Base-by-base conservation (phyloP, 148 eudicot species). In the Drosera capensis region DNA sequence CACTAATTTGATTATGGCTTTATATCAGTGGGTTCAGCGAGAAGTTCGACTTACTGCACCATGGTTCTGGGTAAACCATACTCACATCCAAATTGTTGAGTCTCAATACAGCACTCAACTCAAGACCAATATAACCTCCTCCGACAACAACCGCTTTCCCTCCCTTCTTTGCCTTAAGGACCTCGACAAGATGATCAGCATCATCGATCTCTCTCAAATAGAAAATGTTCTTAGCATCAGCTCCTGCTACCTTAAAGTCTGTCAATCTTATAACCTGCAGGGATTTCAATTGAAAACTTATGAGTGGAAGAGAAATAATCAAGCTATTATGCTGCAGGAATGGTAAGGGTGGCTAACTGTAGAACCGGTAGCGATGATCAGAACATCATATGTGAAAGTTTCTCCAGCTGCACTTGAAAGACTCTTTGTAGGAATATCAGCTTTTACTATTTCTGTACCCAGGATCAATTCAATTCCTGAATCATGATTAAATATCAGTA, bases 11-110 rank as follows among this genome's bases (percentile, higher is more conserved):
- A n/a, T n/a, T n/a, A n/a, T n/a, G n/a, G n/a, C n/a, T n/a, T n/a
- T n/a, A n/a, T n/a, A n/a, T n/a, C n/a, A n/a, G n/a, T n/a, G n/a
- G n/a, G n/a, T n/a, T n/a, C n/a, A n/a, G n/a, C 11, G 38, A 34
- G 38, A 34, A 9, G 3, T 11, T 11, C 18, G 18, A 81, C 99
- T 78, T 85, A 92, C 99, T 92, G 88, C 99, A 92, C 95, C 95
- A 85, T 20, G 99, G 99, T 68, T 92, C 99, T 21, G 99, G 99
- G 69, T 81, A 92, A 45, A 92, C 99, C 99, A 92, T 92, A 19
- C 43, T 68, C 57, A 92, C 99, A 47, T 85, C 88, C 54, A 80
- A 46, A 45, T 92, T 72, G 62, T 92, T 92, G 43, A 81, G 36
- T 51, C 40, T 72, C 61, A 85, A 45, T 17, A 68, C 94, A 30